A percentile compares a stretch with the other conserved stretches of the same genome.
phyloP scores from a whole-genome alignment of 495 filamentous ascomycete genomes.

The Pseudomonodictys pantanalensis region DNA sequence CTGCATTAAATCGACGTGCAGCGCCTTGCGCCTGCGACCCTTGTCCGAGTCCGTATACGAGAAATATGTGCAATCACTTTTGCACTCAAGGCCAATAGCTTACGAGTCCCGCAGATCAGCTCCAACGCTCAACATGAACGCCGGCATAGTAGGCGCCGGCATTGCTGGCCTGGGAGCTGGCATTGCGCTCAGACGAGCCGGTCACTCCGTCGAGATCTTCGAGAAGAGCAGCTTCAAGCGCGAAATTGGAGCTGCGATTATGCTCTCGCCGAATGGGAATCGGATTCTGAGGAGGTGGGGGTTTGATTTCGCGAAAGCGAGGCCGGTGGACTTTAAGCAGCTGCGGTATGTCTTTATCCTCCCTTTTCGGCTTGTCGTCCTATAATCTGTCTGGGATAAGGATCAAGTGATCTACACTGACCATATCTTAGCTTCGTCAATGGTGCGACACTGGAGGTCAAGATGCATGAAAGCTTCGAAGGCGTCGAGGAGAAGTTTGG shows the following conservation, averaged over 20 bases:
- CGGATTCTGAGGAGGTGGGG: conserved; percentile 50
- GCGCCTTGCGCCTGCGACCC: too few relatives aligned
- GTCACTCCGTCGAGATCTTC: conserved; percentile 42
- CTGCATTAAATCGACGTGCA: too few relatives aligned
- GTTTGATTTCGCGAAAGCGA: conserved; percentile 44
- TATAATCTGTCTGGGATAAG: too few relatives aligned
- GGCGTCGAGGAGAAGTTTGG: conserved; percentile 23
- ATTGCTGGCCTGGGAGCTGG: conserved; percentile 36
- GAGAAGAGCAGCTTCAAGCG: conserved; percentile 53
- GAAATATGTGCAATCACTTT: too few relatives aligned
- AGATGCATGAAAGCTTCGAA: neutral
- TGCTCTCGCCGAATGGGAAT: conserved; percentile 51
- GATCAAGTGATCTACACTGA: neutral
- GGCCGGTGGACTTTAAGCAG: conserved; percentile 32
- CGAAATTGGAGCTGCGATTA: conserved; percentile 56
- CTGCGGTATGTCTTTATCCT: conserved; percentile 10
- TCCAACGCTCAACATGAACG: conserved; percentile 2
- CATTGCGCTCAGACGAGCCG: conserved; percentile 33
- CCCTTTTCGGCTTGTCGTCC: neutral
- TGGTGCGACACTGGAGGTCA: conserved; percentile 33
- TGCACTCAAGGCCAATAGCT: too few relatives aligned
- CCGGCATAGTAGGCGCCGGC: conserved; percentile 36
- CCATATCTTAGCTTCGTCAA: conserved; percentile 14
- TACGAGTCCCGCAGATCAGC: too few relatives aligned
- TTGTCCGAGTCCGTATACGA: too few relatives aligned